Percentiles rank a stretch among this genome's conserved stretches.
phyloP scores from a whole-genome alignment of 495 filamentous ascomycete genomes.

The Neurospora terricola region DNA sequence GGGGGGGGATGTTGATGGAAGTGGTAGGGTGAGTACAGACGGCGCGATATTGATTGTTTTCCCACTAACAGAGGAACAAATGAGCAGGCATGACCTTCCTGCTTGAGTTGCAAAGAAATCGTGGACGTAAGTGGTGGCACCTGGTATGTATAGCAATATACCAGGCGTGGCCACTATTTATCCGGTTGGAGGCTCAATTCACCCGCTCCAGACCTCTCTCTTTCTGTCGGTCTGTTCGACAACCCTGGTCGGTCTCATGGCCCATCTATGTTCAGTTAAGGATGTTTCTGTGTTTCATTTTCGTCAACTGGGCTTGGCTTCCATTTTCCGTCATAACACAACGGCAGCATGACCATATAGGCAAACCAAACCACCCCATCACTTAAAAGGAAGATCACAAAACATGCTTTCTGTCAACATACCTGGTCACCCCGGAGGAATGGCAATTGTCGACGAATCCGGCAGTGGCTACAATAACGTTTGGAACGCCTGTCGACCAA shows the following conservation, averaged over 20 bases:
- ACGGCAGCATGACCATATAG: neutral
- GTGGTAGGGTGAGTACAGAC: neutral
- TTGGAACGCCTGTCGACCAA: constrained; percentile 22
- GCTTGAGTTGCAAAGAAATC: constrained; percentile 1
- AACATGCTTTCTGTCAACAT: neutral
- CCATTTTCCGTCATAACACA: neutral
- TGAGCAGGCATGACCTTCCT: constrained; percentile 5
- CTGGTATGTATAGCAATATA: neutral
- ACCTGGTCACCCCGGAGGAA: constrained; percentile 21
- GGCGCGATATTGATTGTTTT: neutral
- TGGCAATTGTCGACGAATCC: constrained; percentile 29
- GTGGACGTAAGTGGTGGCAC: neutral
- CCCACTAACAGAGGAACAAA: neutral
- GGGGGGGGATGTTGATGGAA: too few species aligned
- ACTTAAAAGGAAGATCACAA: constrained; percentile 1
- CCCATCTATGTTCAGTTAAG: neutral
- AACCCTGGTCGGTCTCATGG: neutral
- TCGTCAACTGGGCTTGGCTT: neutral
- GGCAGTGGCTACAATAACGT: constrained; percentile 30
- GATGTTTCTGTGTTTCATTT: neutral
- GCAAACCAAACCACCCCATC: neutral
- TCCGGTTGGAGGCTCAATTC: constrained; percentile 13
- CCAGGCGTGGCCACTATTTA: constrained; percentile 8
- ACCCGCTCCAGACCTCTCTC: neutral
- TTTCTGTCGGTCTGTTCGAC: neutral